phyloP scores from a whole-genome alignment of 1,139 yeast genomes.

The Geotrichum candidum region DNA sequence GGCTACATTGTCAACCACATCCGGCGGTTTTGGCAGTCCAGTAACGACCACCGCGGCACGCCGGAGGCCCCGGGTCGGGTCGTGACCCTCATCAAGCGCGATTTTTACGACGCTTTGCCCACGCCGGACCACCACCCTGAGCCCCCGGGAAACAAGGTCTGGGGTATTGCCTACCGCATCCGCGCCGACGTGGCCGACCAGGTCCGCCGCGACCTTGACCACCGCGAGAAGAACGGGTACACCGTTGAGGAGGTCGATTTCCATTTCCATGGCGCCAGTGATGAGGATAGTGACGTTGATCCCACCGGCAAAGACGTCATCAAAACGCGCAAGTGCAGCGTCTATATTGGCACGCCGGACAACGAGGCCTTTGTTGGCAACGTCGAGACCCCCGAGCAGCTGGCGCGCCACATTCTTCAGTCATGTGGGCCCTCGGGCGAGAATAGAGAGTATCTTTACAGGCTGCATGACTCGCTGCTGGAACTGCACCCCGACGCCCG shows the following conservation, averaged over 20 bases:
- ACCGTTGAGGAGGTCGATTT: conserved; percentile 65
- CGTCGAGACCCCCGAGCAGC: conserved; percentile 43
- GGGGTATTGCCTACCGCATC: conserved; percentile 86
- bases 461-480: conserved; percentile 39
- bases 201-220: conserved; percentile 65
- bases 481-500: conserved; percentile 40
- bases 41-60: conserved; percentile 87
- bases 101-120: conserved; percentile 42
- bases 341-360: conserved; percentile 77
- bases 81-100: conserved; percentile 61
- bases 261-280: conserved; percentile 39
- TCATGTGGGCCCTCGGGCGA: conserved; percentile 77
- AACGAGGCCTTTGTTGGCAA: conserved; percentile 85
- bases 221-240: conserved; percentile 87
- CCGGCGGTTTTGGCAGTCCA: conserved; percentile 86
- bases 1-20: conserved; percentile 74
- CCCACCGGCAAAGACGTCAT: conserved; percentile 22
- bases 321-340: conserved; percentile 40
- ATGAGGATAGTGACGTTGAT: conserved; percentile 25
- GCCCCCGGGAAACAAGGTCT: conserved; percentile 47
- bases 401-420: conserved; percentile 55
- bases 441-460: conserved; percentile 62
- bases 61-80: conserved; percentile 83
- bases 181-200: conserved; percentile 54
- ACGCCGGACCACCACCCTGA: conserved; percentile 40